These are phyloP conservation scores for Wickerhamiella azymoides DNA, from an alignment of 805 yeast species.

Conservation along the genomic window DNA sequence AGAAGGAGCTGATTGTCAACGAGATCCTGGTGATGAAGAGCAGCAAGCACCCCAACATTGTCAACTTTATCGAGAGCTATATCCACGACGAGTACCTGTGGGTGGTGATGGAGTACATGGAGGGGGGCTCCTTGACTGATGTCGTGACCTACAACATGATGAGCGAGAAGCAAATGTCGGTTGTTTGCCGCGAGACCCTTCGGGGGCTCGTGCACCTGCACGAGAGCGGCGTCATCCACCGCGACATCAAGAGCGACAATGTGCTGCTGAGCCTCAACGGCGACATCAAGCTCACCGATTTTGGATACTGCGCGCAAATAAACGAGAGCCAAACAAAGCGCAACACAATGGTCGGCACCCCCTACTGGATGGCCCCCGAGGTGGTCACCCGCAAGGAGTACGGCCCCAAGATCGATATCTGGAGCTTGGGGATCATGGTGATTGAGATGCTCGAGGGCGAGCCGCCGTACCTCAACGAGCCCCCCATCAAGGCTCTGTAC, in stretches of 20 bases:
- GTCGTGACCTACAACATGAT: constrained; percentile 78
- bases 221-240: constrained; percentile 62
- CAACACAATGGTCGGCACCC: constrained; percentile 98
- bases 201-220: constrained; percentile 80
- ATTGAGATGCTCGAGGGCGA: constrained; percentile 99
- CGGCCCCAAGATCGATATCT: constrained; percentile 92
- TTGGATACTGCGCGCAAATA: constrained; percentile 91
- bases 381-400: constrained; percentile 90
- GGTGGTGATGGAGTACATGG: constrained; percentile 99
- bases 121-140: constrained; percentile 93
- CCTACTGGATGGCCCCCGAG: constrained; percentile 99
- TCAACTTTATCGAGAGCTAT: constrained; percentile 82
- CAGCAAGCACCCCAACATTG: constrained; percentile 79
- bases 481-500: constrained; percentile 86
- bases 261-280: constrained; percentile 72
- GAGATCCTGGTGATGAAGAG: constrained; percentile 95
- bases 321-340: constrained; percentile 72
- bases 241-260: constrained; percentile 94
- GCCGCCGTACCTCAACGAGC: constrained; percentile 94
- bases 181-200: constrained; percentile 83
- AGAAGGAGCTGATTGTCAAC: constrained; percentile 85
- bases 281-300: constrained; percentile 85
- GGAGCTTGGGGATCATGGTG: constrained; percentile 97
- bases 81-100: constrained; percentile 51
- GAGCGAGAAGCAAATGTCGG: constrained; percentile 88